phyloP scores from a whole-genome alignment of 257 asterid genomes.

The Apocynum venetum region DNA sequence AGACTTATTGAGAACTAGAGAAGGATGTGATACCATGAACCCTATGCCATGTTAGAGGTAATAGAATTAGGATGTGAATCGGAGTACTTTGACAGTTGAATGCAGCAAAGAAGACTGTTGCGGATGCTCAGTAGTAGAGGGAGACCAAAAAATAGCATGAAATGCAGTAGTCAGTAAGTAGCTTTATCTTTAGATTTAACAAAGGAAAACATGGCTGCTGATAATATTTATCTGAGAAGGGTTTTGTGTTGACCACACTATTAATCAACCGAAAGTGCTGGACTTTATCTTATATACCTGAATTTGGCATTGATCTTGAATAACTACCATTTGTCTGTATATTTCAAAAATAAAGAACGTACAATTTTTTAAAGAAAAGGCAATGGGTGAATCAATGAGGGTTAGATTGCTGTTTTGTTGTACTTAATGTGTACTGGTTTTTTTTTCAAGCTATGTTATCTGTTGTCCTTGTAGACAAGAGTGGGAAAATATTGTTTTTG shows the following conservation, averaged over 20 bases:
- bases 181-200: background rate
- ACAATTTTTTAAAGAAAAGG: too few relatives aligned
- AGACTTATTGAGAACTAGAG: background rate
- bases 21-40: background rate
- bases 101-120: background rate
- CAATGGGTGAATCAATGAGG: background rate
- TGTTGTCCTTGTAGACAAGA: background rate
- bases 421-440: background rate
- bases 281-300: background rate
- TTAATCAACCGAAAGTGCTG: background rate
- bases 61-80: background rate
- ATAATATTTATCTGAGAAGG: background rate
- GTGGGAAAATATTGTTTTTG: background rate
- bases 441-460: background rate
- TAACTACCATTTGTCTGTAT: background rate
- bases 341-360: too few relatives aligned
- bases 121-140: background rate
- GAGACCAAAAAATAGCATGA: background rate
- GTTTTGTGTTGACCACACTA: background rate
- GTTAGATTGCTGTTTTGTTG: background rate
- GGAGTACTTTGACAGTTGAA: background rate
- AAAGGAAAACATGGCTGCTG: background rate
- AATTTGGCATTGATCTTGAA: background rate
- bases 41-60: background rate
- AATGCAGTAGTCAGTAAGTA: background rate